Evolutionary conservation across 805 yeast genomes (phyloP), one percentile per base, ranked within the genome.

Genomic region (Kazachstania psychrophila): DNA sequence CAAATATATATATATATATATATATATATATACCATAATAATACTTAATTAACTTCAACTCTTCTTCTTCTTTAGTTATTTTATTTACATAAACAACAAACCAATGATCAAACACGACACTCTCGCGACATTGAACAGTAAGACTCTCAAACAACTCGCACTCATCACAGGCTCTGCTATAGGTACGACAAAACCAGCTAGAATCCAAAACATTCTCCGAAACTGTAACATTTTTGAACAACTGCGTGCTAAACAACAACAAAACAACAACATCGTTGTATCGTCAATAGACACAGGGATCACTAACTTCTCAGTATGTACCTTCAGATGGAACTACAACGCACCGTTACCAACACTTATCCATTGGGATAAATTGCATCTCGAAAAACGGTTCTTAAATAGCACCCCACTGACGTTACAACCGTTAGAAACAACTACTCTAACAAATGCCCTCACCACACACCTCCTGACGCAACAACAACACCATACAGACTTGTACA

Each of bases 251-350:
- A 34, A 31, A 3, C 28, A 32, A 19, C 9, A 15, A 2, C 33
- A 46, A 18, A 41, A 51, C 2, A 42, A 44, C 2, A 34, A 34
- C 13, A 41, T 55, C 31, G 43, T 44, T 13, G 39, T 64, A 3
- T 40, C 60, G 3, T 56, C 68, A 0, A 54, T 65, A 8, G 69
- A 65, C 38, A 51, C 60, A 41, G 69, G 69, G 3, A 44, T 64
- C 6, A 46, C 56, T 2, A 65, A 65, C 44, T 62, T 64, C 37
- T 58, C 67, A 52, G 23, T 44, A 56, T 42, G 40, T 46, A 23
- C 44, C 49, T 1, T 47, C 43, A 24, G 46, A 46, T 28, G 32
- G 38, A 9, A 40, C 46, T 1, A 62, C 64, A 1, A 27, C 9
- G 17, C 16, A 6, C n/a, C 27, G 12, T 5, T n/a, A 25, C 28